Evolutionary conservation across 139 green algal species (phyloP).

Genomic region (Chlorella ohadii): DNA sequence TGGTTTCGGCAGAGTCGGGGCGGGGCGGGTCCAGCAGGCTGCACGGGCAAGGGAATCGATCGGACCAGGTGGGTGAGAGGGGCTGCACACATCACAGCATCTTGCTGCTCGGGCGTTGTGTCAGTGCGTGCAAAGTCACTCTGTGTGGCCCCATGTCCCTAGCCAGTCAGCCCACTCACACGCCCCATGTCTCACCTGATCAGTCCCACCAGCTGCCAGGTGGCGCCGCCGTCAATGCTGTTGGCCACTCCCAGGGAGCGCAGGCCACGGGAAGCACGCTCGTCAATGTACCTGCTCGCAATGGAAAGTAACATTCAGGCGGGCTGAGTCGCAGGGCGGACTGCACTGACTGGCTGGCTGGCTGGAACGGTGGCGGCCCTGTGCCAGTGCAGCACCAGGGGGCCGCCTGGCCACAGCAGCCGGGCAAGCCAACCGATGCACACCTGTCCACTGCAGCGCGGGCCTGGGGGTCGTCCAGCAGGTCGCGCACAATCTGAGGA

Average conservation of each 20-base stretch:
- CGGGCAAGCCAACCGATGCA: too few relatives aligned
- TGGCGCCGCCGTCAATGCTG: constrained; percentile 30
- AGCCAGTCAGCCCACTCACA: too few relatives aligned
- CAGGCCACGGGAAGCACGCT: constrained; percentile 45
- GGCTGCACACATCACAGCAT: neutral
- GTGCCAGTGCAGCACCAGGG: neutral
- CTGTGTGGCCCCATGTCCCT: too few relatives aligned
- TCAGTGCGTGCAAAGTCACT: too few relatives aligned
- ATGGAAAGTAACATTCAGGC: neutral
- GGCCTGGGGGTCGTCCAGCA: constrained; percentile 31
- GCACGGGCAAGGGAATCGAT: neutral
- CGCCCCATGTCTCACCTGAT: too few relatives aligned
- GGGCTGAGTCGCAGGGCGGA: neutral
- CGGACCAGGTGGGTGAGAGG: neutral
- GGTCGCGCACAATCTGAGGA: constrained; percentile 44
- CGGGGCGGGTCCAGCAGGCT: constrained; percentile 79
- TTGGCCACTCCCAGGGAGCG: constrained; percentile 49
- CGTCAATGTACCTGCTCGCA: constrained; percentile 37
- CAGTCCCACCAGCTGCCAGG: constrained; percentile 58
- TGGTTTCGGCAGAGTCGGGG: constrained; percentile 77
- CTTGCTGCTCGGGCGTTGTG: too few relatives aligned
- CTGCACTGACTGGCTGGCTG: too few relatives aligned
- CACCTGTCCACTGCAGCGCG: constrained; percentile 19
- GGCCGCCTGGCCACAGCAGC: too few relatives aligned
- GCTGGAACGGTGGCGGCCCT: too few relatives aligned